Evolutionary conservation across 1,284 basidiomycete genomes (phyloP).

Genomic region (Moesziomyces parantarcticus): DNA sequence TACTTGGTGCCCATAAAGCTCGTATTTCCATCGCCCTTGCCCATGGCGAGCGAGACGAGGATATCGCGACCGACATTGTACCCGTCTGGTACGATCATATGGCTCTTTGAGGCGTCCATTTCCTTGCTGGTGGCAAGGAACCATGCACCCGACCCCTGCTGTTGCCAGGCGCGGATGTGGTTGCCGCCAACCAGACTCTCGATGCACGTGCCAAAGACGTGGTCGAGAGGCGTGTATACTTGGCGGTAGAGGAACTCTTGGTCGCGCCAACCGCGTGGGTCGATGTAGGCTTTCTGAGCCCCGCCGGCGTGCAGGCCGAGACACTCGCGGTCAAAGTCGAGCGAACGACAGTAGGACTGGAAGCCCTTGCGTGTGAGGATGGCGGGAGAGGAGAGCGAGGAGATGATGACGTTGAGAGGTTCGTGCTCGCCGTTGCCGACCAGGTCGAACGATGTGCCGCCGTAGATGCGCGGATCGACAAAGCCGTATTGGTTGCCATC

Average conservation of each 20-base stretch:
- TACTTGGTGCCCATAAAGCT: conserved; percentile 69
- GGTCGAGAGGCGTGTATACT: conserved; percentile 51
- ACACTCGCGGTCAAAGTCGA: conserved; percentile 65
- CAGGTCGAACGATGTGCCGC: conserved; percentile 49
- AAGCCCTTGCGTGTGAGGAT: conserved; percentile 59
- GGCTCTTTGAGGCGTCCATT: conserved; percentile 37
- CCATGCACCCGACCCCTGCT: conserved; percentile 74
- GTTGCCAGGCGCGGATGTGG: conserved; percentile 78
- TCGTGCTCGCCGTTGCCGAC: conserved; percentile 52
- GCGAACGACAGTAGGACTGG: conserved; percentile 51
- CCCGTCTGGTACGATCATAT: conserved; percentile 54
- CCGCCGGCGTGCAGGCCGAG: conserved; percentile 59
- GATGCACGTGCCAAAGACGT: conserved; percentile 55
- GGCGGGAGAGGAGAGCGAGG: conserved; percentile 43
- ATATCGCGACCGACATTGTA: conserved; percentile 74
- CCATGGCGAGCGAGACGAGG: conserved; percentile 69
- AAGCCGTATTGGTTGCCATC: conserved; percentile 44
- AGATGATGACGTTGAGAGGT: conserved; percentile 64
- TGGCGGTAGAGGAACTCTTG: conserved; percentile 57
- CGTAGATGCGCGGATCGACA: conserved; percentile 50
- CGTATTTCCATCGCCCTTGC: conserved; percentile 36
- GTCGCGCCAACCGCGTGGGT: conserved; percentile 45
- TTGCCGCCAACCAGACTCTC: conserved; percentile 88
- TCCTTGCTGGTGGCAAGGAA: conserved; percentile 77
- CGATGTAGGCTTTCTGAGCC: conserved; percentile 48